Evolutionary conservation across 805 yeast genomes (phyloP).

Genomic region (Metschnikowia amazonensis): DNA sequence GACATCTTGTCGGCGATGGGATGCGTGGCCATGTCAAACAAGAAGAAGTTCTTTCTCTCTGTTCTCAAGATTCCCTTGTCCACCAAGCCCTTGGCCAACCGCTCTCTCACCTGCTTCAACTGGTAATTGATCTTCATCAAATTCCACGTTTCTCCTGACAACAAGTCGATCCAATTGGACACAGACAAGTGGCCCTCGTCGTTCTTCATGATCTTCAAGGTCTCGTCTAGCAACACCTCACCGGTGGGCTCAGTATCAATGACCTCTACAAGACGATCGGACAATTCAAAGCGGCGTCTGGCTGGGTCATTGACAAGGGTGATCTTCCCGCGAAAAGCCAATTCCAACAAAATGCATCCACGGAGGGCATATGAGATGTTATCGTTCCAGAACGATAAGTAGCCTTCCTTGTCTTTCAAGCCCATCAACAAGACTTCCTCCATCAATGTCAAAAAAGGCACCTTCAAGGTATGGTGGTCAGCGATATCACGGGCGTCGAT

Average conservation of each 20-base stretch:
- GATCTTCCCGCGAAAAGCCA: conserved; percentile 87
- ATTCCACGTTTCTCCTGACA: conserved; percentile 97
- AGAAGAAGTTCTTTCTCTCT: conserved; percentile 87
- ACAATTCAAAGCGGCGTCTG: conserved; percentile 79
- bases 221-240: conserved; percentile 91
- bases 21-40: conserved; percentile 98
- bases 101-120: conserved; percentile 93
- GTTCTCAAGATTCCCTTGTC: conserved; percentile 96
- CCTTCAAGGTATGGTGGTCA: conserved; percentile 35
- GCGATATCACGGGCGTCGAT: conserved; percentile 72
- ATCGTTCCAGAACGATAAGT: conserved; percentile 96
- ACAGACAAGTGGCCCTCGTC: conserved; percentile 78
- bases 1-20: conserved; percentile 85
- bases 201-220: conserved; percentile 81
- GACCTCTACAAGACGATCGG: conserved; percentile 85
- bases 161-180: conserved; percentile 87
- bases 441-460: conserved; percentile 85
- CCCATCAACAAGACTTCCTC: conserved; percentile 95
- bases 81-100: conserved; percentile 93
- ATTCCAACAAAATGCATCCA: conserved; percentile 88
- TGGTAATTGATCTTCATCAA: conserved; percentile 91
- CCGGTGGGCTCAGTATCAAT: conserved; percentile 86
- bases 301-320: conserved; percentile 89
- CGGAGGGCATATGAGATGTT: conserved; percentile 93
- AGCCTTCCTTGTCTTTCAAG: conserved; percentile 92